Percentiles rank a stretch among this genome's conserved stretches.
These are phyloP conservation scores for Chlamydomonas asymmetrica DNA, from an alignment of 139 green algal species.

Conservation along the genomic window DNA sequence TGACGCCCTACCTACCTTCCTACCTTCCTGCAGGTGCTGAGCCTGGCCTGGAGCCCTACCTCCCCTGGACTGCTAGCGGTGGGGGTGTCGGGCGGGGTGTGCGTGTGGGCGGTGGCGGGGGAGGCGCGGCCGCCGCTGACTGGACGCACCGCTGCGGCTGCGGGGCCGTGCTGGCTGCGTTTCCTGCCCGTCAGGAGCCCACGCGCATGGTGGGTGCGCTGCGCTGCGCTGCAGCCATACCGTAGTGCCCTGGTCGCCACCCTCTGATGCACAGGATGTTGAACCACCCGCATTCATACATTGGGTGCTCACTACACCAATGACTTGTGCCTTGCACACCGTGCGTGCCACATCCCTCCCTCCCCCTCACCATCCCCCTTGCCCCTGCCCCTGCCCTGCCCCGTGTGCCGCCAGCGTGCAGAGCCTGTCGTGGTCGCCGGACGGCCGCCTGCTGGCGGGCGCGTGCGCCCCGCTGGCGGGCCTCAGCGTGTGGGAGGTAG, in stretches of 20 bases:
- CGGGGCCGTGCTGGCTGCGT: neutral
- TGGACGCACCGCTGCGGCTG: neutral
- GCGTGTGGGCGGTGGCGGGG: slow-evolving; percentile 42
- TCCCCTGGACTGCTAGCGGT: slow-evolving; percentile 44
- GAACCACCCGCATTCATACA: neutral
- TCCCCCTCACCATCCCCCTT: neutral
- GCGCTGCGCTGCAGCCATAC: no score
- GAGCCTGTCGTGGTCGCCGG: slow-evolving; percentile 46
- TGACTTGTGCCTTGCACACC: neutral
- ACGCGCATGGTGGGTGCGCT: neutral
- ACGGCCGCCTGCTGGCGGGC: slow-evolving; percentile 51
- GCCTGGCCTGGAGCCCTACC: slow-evolving; percentile 44
- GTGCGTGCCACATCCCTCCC: neutral
- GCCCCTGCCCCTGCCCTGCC: neutral
- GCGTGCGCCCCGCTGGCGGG: slow-evolving; percentile 39
- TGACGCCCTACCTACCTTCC: neutral
- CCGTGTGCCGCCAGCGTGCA: slow-evolving; percentile 26
- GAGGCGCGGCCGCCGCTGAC: slow-evolving; percentile 26
- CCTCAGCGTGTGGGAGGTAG: slow-evolving; percentile 56
- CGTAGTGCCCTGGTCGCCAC: neutral
- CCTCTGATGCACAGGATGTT: neutral
- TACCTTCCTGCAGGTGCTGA: slow-evolving; percentile 20
- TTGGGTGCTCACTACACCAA: no score
- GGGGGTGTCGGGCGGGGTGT: slow-evolving; percentile 25
- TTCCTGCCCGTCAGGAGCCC: no score